These are phyloP conservation scores for Emericellopsis cladophorae DNA, from an alignment of 2,329 filamentous ascomycete genomes.

Conservation along the genomic window DNA sequence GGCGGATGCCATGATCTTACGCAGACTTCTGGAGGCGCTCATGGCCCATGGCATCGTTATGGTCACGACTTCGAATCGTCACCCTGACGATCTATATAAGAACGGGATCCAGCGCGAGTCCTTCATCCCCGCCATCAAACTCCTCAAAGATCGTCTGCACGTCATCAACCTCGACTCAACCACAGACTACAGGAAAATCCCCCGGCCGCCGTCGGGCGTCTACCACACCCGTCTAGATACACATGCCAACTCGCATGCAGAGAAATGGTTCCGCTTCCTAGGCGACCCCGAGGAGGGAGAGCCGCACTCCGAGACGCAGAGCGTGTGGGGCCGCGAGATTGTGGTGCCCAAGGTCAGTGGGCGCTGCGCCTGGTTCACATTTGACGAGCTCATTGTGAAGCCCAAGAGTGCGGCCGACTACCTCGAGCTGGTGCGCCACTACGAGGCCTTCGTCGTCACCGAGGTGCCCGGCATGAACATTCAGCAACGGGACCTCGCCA, in stretches of 20 bases:
- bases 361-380: constrained; percentile 79
- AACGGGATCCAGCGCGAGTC: constrained; percentile 94
- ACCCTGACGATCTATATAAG: constrained; percentile 92
- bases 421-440: constrained; percentile 77
- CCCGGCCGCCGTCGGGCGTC: constrained; percentile 81
- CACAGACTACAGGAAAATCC: constrained; percentile 96
- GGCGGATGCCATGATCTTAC: constrained; percentile 94
- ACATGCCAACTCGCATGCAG: constrained; percentile 65
- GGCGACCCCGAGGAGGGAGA: constrained; percentile 67
- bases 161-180: constrained; percentile 91
- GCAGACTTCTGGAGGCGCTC: constrained; percentile 72
- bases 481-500: constrained; percentile 71
- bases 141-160: constrained; percentile 71
- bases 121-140: constrained; percentile 88
- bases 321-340: constrained; percentile 88
- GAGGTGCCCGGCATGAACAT: constrained; percentile 88
- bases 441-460: constrained; percentile 86
- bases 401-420: constrained; percentile 93
- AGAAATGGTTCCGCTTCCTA: constrained; percentile 93
- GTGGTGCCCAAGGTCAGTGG: constrained; percentile 79
- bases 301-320: constrained; percentile 49
- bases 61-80: constrained; percentile 92
- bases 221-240: constrained; percentile 82
- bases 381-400: constrained; percentile 78
- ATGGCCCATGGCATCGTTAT: constrained; percentile 97